Evolutionary conservation across 2,329 filamentous ascomycete genomes (phyloP).

Genomic region (Sclerotinia subarctica): DNA sequence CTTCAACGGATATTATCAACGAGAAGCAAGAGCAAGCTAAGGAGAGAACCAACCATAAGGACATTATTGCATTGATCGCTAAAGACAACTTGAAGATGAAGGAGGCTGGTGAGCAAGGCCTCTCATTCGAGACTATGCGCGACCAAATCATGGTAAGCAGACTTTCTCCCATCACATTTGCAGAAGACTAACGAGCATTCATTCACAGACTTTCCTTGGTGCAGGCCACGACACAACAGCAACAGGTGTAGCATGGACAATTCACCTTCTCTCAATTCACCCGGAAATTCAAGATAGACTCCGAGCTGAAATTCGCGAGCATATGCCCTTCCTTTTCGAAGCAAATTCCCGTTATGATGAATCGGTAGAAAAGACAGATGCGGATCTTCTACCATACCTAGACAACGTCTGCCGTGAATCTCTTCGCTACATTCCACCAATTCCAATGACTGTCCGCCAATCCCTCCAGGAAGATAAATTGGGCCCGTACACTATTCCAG

Average conservation of each 20-base stretch:
- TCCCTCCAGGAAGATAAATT: slow-evolving; percentile 42
- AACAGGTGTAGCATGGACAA: slow-evolving; percentile 44
- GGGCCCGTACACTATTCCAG: slow-evolving; percentile 43
- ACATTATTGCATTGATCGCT: slow-evolving; percentile 65
- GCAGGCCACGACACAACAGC: slow-evolving; percentile 53
- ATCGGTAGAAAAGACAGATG: slow-evolving; percentile 38
- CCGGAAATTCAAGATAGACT: slow-evolving; percentile 24
- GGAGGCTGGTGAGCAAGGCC: slow-evolving; percentile 67
- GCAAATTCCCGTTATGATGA: slow-evolving; percentile 36
- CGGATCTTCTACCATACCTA: slow-evolving; percentile 44
- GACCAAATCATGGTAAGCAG: slow-evolving; percentile 17
- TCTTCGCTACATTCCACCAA: slow-evolving; percentile 46
- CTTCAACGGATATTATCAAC: slow-evolving; percentile 58
- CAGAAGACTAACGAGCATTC: background rate
- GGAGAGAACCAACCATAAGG: slow-evolving; percentile 53
- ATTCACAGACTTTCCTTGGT: slow-evolving; percentile 73
- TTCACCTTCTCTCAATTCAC: slow-evolving; percentile 43
- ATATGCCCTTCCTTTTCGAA: slow-evolving; percentile 39
- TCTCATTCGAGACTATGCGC: slow-evolving; percentile 69
- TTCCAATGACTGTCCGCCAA: slow-evolving; percentile 38
- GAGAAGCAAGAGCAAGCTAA: slow-evolving; percentile 58
- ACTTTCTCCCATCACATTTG: background rate
- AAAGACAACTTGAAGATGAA: slow-evolving; percentile 44
- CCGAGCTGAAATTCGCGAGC: slow-evolving; percentile 1
- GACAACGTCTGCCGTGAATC: slow-evolving; percentile 48